phyloP scores from a whole-genome alignment of 805 yeast species.

The Jamesozyma piceae region DNA sequence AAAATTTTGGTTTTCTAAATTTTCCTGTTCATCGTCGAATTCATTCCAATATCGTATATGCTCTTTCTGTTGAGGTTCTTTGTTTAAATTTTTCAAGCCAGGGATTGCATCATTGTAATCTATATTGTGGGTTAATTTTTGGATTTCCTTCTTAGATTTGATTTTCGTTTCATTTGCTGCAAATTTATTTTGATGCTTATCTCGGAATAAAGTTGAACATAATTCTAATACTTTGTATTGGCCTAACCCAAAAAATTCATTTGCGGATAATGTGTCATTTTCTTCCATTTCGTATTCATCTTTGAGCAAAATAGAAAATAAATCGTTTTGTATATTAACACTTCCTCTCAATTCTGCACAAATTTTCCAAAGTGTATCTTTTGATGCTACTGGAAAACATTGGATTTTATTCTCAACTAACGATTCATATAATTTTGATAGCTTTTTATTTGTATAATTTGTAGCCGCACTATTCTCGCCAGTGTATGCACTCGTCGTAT shows the following conservation, averaged over 20 bases:
- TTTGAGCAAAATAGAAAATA: conserved; percentile 11
- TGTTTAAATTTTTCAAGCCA: not conserved
- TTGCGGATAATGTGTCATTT: conserved; percentile 7
- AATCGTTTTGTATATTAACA: conserved; percentile 10
- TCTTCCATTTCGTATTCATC: conserved; percentile 12
- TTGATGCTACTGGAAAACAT: conserved; percentile 14
- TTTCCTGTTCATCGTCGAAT: conserved; percentile 27
- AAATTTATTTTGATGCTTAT: not conserved
- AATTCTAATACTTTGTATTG: conserved; percentile 9
- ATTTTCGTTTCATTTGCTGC: not conserved
- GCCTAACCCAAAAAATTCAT: conserved; percentile 22
- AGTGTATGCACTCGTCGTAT: too few relatives aligned
- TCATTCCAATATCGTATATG: conserved; percentile 28
- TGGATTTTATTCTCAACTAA: conserved; percentile 17
- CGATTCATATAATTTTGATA: conserved; percentile 6
- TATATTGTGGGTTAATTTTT: not conserved
- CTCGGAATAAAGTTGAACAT: not conserved
- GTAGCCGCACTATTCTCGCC: not conserved
- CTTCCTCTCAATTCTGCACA: conserved; percentile 8
- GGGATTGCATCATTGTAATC: not conserved
- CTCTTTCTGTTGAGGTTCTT: not conserved
- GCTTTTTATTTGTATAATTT: not conserved
- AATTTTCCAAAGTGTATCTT: conserved; percentile 20
- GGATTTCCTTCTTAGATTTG: not conserved
- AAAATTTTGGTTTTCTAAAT: conserved; percentile 2